Percentiles rank a stretch among this genome's conserved stretches.
These are phyloP conservation scores for Xylariaceae sp. DNA, from an alignment of 2,329 filamentous ascomycete genomes.

Conservation along the genomic window DNA sequence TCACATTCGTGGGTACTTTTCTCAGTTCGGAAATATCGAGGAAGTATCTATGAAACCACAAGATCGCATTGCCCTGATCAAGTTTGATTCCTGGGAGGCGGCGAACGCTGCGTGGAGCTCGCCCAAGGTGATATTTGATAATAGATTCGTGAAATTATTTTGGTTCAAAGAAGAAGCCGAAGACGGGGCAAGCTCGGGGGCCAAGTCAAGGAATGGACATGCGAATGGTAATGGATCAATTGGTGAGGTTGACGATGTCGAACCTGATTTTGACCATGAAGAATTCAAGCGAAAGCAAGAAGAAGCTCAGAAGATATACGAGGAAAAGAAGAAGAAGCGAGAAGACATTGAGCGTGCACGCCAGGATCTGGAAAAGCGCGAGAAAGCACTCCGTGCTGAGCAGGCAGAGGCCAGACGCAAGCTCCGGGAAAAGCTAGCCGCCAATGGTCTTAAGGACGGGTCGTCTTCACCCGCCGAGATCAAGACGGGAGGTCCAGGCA, in stretches of 20 bases:
- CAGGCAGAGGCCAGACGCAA: slow-evolving; percentile 62
- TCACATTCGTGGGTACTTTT: slow-evolving; percentile 64
- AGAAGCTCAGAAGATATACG: slow-evolving; percentile 65
- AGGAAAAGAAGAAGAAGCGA: slow-evolving; percentile 60
- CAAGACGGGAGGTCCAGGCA: slow-evolving; percentile 18
- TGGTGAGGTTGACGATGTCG: slow-evolving; percentile 18
- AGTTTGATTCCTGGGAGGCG: slow-evolving; percentile 60
- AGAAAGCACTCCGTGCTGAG: slow-evolving; percentile 56
- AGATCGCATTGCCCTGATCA: slow-evolving; percentile 65
- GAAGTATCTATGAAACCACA: slow-evolving; percentile 63
- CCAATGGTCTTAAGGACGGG: slow-evolving; percentile 34
- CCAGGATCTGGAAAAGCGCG: slow-evolving; percentile 61
- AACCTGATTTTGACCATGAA: slow-evolving; percentile 62
- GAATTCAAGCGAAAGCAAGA: slow-evolving; percentile 66
- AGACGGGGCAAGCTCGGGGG: slow-evolving; percentile 21
- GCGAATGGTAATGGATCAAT: slow-evolving; percentile 16
- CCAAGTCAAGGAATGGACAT: slow-evolving; percentile 24
- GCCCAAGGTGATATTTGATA: slow-evolving; percentile 78
- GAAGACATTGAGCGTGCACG: slow-evolving; percentile 59
- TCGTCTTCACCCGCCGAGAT: slow-evolving; percentile 15
- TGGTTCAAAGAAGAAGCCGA: slow-evolving; percentile 60
- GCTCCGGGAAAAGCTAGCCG: slow-evolving; percentile 58
- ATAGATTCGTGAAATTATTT: slow-evolving; percentile 79
- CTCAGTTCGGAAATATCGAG: slow-evolving; percentile 63
- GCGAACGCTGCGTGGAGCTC: slow-evolving; percentile 70